These are phyloP conservation scores for Pestalotiopsis sp. DNA, from an alignment of 2,329 filamentous ascomycete species.

Conservation along the genomic window DNA sequence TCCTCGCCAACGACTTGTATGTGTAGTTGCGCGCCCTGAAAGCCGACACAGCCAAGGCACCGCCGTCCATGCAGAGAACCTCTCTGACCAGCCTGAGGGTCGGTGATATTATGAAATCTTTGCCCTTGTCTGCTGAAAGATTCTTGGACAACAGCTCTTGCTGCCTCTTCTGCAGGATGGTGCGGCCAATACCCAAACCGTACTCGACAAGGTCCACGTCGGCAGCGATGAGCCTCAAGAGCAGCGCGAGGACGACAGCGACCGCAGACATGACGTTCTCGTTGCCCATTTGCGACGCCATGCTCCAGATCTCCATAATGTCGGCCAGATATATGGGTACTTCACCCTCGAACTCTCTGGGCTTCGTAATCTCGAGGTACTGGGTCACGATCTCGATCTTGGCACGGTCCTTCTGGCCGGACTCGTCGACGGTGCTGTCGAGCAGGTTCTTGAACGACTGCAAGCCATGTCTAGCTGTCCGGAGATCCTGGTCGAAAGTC, in stretches of 20 bases:
- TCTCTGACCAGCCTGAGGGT: conserved; percentile 85
- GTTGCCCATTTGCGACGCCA: conserved; percentile 77
- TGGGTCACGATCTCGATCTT: conserved; percentile 66
- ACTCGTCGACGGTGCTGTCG: conserved; percentile 62
- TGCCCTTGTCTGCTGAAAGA: conserved; percentile 77
- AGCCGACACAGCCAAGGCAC: conserved; percentile 74
- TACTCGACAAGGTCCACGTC: conserved; percentile 75
- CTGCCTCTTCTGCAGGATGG: conserved; percentile 79
- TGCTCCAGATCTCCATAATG: conserved; percentile 86
- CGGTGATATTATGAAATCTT: conserved; percentile 87
- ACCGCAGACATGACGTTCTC: conserved; percentile 81
- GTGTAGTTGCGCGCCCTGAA: conserved; percentile 80
- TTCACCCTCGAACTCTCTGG: conserved; percentile 54
- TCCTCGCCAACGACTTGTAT: conserved; percentile 78
- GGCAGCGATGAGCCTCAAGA: conserved; percentile 77
- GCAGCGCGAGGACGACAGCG: conserved; percentile 77
- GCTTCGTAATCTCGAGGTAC: conserved; percentile 64
- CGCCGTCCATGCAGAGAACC: conserved; percentile 84
- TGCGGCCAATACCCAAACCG: conserved; percentile 79
- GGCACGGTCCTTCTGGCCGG: conserved; percentile 46
- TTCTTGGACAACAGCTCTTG: conserved; percentile 80
- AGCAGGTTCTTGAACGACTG: conserved; percentile 76
- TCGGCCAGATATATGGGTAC: conserved; percentile 72
- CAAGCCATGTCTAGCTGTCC: conserved; percentile 70
- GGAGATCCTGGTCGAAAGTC: conserved; percentile 71